Base-by-base conservation (phyloP, 495 filamentous ascomycete species). In the Hypoxylon intermedium region DNA sequence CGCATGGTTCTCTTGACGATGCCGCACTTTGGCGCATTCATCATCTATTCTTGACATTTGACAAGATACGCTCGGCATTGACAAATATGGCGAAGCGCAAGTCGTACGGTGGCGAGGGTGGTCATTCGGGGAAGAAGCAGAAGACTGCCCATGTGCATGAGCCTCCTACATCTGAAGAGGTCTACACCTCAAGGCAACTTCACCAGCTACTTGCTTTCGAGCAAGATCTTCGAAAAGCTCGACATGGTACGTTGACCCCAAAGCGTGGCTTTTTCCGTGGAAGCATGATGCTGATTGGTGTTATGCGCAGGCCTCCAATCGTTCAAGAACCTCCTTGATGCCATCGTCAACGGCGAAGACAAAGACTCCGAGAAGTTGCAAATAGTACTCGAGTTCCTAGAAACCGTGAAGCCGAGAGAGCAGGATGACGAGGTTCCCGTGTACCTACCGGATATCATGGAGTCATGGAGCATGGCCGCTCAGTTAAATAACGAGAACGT, bases 311-410 rank as follows among this genome's bases (percentile, higher is more conserved):
- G 85, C 13, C 79, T 96, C 1, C 82, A 85, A 53, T 86, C 82
- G 20, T 89, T 97, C 74, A 94, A 93, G 67, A 74, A 79, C 12
- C 89, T 93, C 50, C 80, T 97, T 16, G 80, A 87, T 41, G 80
- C 79, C 18, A 86, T 93, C 30, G 71, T 80, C 6, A 80, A 83
- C 40, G 76, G 80, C 48, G 78, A 82, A 31, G 75, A 81, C 57
- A 67, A 65, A 53, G 51, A 55, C 58, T 69, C 75, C 12, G 72
- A 81, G 56, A 83, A 82, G 65, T 74, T 80, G 59, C 72, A 68
- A 38, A 85, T 95, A 33, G 79, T 97, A 34, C 82, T 83, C 62
- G 84, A 87, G 36, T 96, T 88, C 70, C 83, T 93, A 45, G 82
- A 90, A 38, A 81, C 82, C 48, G 83, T 90, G 64, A 84, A 81